Evolutionary conservation across 345 rosid genomes (phyloP).

Genomic region (Arabis hirsuta): DNA sequence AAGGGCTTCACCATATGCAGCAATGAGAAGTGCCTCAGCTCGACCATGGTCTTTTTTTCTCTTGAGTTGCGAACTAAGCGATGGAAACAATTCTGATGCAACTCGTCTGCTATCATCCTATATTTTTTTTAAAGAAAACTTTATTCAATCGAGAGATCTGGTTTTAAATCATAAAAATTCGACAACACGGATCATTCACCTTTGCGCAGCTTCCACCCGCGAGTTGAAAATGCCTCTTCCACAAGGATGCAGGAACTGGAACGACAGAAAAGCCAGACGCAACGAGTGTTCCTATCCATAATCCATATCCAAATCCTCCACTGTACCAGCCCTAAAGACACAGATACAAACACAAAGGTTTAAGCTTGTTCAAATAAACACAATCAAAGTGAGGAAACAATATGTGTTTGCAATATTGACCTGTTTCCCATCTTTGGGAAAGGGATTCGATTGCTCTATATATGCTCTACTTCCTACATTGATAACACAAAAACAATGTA

Average conservation of each 20-base stretch:
- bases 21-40: constrained; percentile 90
- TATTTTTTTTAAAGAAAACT: neutral
- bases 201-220: constrained; percentile 56
- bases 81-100: constrained; percentile 76
- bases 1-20: constrained; percentile 72
- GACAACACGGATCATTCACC: constrained; percentile 45
- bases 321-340: constrained; percentile 83
- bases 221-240: constrained; percentile 78
- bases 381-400: neutral
- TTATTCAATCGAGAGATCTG: neutral
- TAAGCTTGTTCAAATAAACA: neutral
- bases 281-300: constrained; percentile 89
- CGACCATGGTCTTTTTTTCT: constrained; percentile 94
- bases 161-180: neutral
- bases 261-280: constrained; percentile 87
- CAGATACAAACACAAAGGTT: neutral
- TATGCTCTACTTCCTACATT: constrained; percentile 68
- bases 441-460: constrained; percentile 72
- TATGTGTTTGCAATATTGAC: constrained; percentile 25
- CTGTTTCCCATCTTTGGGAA: constrained; percentile 85
- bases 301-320: constrained; percentile 89
- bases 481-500: neutral
- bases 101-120: constrained; percentile 89
- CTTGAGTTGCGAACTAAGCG: constrained; percentile 58
- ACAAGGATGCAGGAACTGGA: constrained; percentile 69